Evolutionary conservation across 495 filamentous ascomycete genomes (phyloP).

Genomic region (Podospora anserina): DNA sequence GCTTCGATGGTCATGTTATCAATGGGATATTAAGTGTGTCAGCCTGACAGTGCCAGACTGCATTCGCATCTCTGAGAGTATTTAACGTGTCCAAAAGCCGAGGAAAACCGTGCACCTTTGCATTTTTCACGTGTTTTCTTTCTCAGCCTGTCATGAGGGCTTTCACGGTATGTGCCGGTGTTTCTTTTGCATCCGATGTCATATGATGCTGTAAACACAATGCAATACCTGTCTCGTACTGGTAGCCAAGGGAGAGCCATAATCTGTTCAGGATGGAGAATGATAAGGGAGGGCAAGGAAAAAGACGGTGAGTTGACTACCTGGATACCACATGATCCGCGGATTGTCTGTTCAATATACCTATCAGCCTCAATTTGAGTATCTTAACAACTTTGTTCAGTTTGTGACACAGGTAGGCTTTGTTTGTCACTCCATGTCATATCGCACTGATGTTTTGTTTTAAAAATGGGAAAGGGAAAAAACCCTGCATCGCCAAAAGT

Average conservation of each 20-base stretch:
- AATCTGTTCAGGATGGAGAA: too few relatives aligned
- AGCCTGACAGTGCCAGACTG: neutral
- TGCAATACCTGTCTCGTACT: too few relatives aligned
- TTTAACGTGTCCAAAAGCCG: neutral
- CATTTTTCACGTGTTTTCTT: neutral
- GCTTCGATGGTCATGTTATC: neutral
- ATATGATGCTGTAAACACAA: neutral
- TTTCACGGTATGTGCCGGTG: neutral
- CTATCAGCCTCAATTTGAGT: neutral
- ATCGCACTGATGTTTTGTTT: too few relatives aligned
- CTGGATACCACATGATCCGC: neutral
- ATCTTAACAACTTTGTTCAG: neutral
- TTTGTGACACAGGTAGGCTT: neutral
- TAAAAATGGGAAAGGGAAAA: neutral
- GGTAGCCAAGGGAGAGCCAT: neutral
- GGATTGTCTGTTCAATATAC: neutral
- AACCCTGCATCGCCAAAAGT: neutral
- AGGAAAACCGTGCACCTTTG: neutral
- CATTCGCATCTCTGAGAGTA: neutral
- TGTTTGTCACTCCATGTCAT: neutral
- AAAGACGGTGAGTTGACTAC: neutral
- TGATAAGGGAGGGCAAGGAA: too few relatives aligned
- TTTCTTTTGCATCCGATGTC: neutral
- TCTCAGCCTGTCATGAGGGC: neutral
- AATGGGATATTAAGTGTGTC: neutral